phyloP scores from a whole-genome alignment of 768 basidiomycete genomes.

The Rhodotorula babjevae region DNA sequence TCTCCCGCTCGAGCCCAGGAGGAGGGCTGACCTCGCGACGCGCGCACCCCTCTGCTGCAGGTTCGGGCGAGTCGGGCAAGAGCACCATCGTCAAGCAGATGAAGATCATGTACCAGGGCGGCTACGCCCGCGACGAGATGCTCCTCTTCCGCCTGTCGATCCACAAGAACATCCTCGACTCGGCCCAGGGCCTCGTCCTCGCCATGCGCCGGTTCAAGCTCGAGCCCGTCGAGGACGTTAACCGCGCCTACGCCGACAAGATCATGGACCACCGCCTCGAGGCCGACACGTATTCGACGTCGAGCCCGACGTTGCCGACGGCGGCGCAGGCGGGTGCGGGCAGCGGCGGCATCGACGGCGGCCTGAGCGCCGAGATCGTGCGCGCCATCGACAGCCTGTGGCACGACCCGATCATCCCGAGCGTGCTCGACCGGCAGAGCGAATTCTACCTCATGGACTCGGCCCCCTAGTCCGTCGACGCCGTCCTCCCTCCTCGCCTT shows the following conservation, averaged over 20 bases:
- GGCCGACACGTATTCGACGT: conserved; percentile 32
- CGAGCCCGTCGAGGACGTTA: conserved; percentile 64
- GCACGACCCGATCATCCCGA: conserved; percentile 53
- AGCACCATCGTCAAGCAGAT: conserved; percentile 96
- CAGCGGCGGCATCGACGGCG: conserved; percentile 25
- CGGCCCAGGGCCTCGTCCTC: conserved; percentile 74
- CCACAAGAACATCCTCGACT: conserved; percentile 81
- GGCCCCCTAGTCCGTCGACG: conserved; percentile 70
- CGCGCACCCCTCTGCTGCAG: conserved; percentile 53
- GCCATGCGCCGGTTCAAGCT: conserved; percentile 82
- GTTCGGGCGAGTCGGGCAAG: conserved; percentile 92
- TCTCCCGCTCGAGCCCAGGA: not conserved
- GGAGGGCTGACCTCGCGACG: not conserved
- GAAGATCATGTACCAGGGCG: conserved; percentile 95
- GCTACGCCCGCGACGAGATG: conserved; percentile 74
- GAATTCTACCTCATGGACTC: conserved; percentile 94
- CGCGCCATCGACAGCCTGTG: conserved; percentile 51
- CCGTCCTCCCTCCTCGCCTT: too few relatives aligned
- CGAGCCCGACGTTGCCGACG: conserved; percentile 8
- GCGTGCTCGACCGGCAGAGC: conserved; percentile 50
- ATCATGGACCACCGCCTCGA: conserved; percentile 52
- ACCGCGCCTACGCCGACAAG: conserved; percentile 54
- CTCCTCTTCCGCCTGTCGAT: conserved; percentile 70
- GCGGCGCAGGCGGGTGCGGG: not conserved
- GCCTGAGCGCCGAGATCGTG: conserved; percentile 48